phyloP scores from a whole-genome alignment of 176 grass and related monocot species.

The Themeda triandra region DNA sequence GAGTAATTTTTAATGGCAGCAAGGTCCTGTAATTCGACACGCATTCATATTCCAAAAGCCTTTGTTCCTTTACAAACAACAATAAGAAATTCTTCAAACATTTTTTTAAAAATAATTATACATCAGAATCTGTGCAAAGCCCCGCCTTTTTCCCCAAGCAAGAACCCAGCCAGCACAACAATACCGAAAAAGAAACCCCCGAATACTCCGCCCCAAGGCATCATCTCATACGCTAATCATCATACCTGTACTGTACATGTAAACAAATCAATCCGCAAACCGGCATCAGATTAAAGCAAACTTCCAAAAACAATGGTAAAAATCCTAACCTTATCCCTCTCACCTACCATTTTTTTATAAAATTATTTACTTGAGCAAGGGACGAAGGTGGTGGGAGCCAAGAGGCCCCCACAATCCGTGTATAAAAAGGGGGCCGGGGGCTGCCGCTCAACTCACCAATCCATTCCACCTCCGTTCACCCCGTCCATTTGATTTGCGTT shows the following conservation, averaged over 20 bases:
- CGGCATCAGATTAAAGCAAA: neutral
- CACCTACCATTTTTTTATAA: neutral
- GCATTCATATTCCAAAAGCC: neutral
- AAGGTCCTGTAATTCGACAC: neutral
- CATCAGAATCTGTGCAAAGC: neutral
- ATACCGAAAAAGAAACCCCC: neutral
- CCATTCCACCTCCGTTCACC: slow-evolving; percentile 44
- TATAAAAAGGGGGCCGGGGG: slow-evolving; percentile 40
- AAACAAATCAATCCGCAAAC: neutral
- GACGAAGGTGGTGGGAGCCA: neutral
- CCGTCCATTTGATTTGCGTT: slow-evolving; percentile 40
- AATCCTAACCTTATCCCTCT: neutral
- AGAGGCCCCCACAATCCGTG: neutral
- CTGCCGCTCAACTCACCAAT: slow-evolving; percentile 26
- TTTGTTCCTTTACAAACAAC: neutral
- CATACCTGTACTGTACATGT: neutral
- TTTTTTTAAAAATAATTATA: neutral
- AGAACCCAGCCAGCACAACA: neutral
- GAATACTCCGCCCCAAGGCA: neutral
- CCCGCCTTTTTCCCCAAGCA: neutral
- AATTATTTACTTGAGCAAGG: neutral
- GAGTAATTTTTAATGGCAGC: neutral
- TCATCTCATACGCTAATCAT: neutral
- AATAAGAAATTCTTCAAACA: too few relatives aligned
- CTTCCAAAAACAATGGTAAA: neutral